Evolutionary conservation across 495 filamentous ascomycete species (phyloP), one percentile per base, ranked within the genome.

Genomic region (Paragyromitra xinjiangensis): DNA sequence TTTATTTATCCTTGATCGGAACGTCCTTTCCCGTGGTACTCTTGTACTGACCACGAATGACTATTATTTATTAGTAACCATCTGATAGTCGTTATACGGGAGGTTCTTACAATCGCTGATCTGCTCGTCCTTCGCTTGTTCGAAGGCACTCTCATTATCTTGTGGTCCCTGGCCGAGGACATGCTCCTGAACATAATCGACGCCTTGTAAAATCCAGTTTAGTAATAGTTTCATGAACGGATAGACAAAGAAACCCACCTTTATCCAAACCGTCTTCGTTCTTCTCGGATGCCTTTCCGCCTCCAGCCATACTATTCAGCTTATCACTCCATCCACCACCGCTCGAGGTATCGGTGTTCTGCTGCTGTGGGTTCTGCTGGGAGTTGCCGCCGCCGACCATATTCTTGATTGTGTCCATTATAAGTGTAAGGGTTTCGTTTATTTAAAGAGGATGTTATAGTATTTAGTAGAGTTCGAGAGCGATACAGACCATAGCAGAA

Each of bases 91-190:
- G 42, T 14, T 16, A 26, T 3, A 19, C 16, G 37, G 11, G 9
- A 29, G 44, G 6, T 11, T 63, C 79, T 29, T 45, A 82, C 81
- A 85, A 59, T 90, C 86, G 3, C 88, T 87, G 64, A 91, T 90
- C 83, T 88, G 80, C 83, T 92, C 89, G 81, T 93, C 91, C 85
- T 93, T 92, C 78, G 89, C 90, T 81, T 93, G 91, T 83, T 93
- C 91, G 45, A 87, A 82, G 6, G 91, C 91, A 67, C 84, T 88
- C 84, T 93, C 91, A 84, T 93, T 92, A 84, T 86, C 84, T 83
- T 93, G 91, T 24, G 85, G 77, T 5, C 91, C 91, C 72, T 87
- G 84, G 42, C 89, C 89, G n/a, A 93, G 66, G 77, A 91, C 78
- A 29, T 90, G 86, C 80, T 93, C 88, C 80, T 93, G 91, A 5